Evolutionary conservation across 768 basidiomycete genomes (phyloP).

Genomic region (Mycena polygramma): DNA sequence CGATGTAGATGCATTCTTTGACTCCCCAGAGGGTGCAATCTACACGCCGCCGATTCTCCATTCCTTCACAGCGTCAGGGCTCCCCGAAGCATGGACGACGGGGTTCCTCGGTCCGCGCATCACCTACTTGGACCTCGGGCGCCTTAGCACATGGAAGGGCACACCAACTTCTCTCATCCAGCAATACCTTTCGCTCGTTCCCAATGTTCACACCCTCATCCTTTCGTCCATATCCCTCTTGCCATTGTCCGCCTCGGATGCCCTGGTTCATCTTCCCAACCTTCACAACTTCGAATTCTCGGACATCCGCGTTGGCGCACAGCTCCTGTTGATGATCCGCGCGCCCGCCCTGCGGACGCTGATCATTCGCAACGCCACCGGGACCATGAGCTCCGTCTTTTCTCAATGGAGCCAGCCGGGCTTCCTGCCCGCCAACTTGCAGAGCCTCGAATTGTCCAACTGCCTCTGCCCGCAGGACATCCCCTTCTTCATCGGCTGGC

Average conservation of each 20-base stretch:
- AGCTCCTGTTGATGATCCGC: slow-evolving; percentile 40
- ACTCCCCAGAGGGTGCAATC: background rate
- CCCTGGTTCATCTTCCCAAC: slow-evolving; percentile 30
- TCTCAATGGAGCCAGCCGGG: slow-evolving; percentile 45
- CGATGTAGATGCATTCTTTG: slow-evolving; percentile 36
- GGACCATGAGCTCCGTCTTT: slow-evolving; percentile 39
- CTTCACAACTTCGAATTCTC: slow-evolving; percentile 42
- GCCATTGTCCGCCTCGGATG: slow-evolving; percentile 8
- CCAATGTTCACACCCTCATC: slow-evolving; percentile 39
- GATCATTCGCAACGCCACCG: slow-evolving; percentile 35
- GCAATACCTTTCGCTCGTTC: slow-evolving; percentile 33
- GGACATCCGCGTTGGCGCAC: slow-evolving; percentile 28
- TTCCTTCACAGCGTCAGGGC: slow-evolving; percentile 35
- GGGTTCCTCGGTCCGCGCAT: slow-evolving; percentile 46
- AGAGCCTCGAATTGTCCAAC: slow-evolving; percentile 45
- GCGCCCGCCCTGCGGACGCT: slow-evolving; percentile 44
- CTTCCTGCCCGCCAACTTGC: slow-evolving; percentile 41
- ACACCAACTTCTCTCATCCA: slow-evolving; percentile 22
- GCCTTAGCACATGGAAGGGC: slow-evolving; percentile 7
- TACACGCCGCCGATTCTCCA: slow-evolving; percentile 37
- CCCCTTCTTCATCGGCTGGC: slow-evolving; percentile 46
- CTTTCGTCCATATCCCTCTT: slow-evolving; percentile 33
- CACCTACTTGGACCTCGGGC: slow-evolving; percentile 36
- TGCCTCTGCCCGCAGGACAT: slow-evolving; percentile 41
- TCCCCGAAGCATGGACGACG: slow-evolving; percentile 38